Conservation (phyloP, 83 land plant genomes). For the Picea mariana region DNA sequence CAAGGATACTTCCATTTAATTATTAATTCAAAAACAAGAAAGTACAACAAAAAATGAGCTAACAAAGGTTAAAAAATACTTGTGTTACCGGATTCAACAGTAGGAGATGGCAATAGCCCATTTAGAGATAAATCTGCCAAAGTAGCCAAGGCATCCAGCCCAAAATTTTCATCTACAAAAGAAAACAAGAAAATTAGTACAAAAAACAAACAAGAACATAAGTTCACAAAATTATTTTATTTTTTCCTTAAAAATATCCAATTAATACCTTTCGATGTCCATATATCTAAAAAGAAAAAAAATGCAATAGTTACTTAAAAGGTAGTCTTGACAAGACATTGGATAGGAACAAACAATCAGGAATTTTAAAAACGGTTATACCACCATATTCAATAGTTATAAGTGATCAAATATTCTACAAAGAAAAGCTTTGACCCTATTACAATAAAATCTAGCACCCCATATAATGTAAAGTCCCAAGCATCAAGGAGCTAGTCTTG, state of each 20-base stretch:
- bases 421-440: no score
- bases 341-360: neutral
- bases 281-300: neutral
- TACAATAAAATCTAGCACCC: no score
- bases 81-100: slow-evolving; percentile 55
- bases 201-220: neutral
- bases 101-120: slow-evolving; percentile 53
- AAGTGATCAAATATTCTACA: no score
- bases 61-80: no score
- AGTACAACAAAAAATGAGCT: no score
- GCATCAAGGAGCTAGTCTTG: no score
- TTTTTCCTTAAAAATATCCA: neutral
- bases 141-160: slow-evolving; percentile 84
- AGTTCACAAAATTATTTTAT: neutral
- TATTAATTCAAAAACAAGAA: no score
- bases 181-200: slow-evolving; percentile 3
- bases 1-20: no score
- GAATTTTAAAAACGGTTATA: neutral
- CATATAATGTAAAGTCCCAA: no score
- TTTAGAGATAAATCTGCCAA: slow-evolving; percentile 82
- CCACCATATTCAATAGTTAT: no score
- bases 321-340: neutral
- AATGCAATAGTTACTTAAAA: no score
- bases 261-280: neutral
- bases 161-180: slow-evolving; percentile 68